These are phyloP conservation scores for Fusarium scirpi DNA, from an alignment of 2,329 filamentous ascomycete genomes.

Conservation along the genomic window DNA sequence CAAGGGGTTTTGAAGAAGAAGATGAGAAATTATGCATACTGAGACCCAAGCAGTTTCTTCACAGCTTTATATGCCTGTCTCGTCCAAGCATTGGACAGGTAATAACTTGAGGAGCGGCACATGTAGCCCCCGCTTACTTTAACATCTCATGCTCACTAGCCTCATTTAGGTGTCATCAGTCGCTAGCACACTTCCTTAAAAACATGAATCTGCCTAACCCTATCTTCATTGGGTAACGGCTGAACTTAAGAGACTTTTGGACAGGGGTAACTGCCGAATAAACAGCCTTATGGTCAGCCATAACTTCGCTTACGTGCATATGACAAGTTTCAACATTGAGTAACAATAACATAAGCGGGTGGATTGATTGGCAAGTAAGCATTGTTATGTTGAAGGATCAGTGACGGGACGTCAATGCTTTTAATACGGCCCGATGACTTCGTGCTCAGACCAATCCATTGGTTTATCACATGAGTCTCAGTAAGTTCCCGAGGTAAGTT, in stretches of 20 bases:
- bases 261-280: not conserved
- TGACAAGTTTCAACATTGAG: not conserved
- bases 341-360: not conserved
- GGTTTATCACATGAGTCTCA: not conserved
- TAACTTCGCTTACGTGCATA: not conserved
- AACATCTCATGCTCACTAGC: not conserved
- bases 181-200: not conserved
- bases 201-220: not conserved
- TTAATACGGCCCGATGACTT: not conserved
- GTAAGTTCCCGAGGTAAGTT: not conserved
- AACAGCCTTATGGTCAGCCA: not conserved
- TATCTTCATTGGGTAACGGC: not conserved
- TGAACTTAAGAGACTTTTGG: not conserved
- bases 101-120: not conserved
- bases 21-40: too few relatives aligned
- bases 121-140: not conserved
- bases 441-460: not conserved
- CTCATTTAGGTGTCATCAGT: not conserved
- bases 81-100: not conserved
- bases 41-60: accelerated
- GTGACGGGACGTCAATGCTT: not conserved
- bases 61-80: accelerated
- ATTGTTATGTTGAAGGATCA: not conserved
- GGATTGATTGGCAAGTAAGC: not conserved
- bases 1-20: not conserved